Conservation (phyloP, 2,329 filamentous ascomycete genomes). For the Colletotrichum tamarilloi region DNA sequence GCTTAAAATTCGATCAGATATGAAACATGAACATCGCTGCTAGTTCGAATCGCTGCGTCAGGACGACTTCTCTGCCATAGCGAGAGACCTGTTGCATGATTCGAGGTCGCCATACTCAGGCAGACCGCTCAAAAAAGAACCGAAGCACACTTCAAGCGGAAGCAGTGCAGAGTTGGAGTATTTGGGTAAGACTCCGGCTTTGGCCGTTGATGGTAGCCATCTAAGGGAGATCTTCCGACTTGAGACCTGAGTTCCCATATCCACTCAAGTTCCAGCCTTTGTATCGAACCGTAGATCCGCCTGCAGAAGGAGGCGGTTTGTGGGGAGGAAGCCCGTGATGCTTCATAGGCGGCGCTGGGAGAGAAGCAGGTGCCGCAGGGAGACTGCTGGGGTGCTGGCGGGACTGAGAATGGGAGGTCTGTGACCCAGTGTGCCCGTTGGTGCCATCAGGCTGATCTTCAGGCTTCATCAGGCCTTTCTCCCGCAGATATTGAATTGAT, state of each 20-base stretch:
- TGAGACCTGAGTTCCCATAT: constrained; percentile 53
- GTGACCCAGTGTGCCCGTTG: constrained; percentile 29
- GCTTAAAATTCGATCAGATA: constrained; percentile 1
- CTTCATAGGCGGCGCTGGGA: constrained; percentile 46
- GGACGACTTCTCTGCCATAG: constrained; percentile 33
- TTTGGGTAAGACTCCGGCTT: not conserved
- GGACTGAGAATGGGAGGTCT: constrained; percentile 3
- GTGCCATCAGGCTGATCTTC: constrained; percentile 39
- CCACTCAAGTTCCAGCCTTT: constrained; percentile 53
- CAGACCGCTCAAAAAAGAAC: constrained; percentile 1
- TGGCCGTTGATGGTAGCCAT: constrained; percentile 30
- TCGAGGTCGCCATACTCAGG: constrained; percentile 28
- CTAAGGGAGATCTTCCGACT: constrained; percentile 45
- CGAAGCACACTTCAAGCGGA: not conserved
- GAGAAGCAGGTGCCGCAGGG: constrained; percentile 51
- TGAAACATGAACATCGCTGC: constrained; percentile 17
- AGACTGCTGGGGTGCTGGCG: constrained; percentile 40
- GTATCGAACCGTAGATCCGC: constrained; percentile 44
- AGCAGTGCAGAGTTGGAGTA: not conserved
- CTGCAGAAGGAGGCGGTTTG: constrained; percentile 44
- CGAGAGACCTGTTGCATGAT: constrained; percentile 22
- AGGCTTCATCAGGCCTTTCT: constrained; percentile 64
- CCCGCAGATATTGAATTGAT: constrained; percentile 73
- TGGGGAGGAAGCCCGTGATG: constrained; percentile 47
- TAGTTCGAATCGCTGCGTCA: constrained; percentile 2